Evolutionary conservation across 441 rosid genomes (phyloP).

Genomic region (Populus tomentosa): DNA sequence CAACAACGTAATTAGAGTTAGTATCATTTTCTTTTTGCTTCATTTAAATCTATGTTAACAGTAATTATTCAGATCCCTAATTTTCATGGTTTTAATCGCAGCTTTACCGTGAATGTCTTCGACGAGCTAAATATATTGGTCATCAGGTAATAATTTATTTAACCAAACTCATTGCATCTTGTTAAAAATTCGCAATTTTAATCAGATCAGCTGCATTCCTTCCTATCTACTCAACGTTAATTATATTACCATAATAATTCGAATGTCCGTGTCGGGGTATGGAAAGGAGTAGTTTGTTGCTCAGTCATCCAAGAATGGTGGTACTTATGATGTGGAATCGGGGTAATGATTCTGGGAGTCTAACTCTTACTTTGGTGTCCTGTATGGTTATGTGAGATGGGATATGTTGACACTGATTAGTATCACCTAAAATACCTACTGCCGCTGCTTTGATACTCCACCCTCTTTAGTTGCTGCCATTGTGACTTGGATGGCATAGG

Average conservation of each 20-base stretch:
- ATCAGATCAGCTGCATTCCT: not conserved
- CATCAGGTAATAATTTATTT: conserved; percentile 42
- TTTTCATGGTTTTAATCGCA: conserved; percentile 18
- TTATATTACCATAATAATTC: not conserved
- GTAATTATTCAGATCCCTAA: not conserved
- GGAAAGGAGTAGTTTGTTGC: no score
- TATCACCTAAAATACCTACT: not conserved
- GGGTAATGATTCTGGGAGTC: not conserved
- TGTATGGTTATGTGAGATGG: not conserved
- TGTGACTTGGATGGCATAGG: not conserved
- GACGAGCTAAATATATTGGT: conserved; percentile 86
- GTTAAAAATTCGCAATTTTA: not conserved
- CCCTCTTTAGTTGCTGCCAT: no score
- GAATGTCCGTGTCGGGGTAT: no score
- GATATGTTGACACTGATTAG: not conserved
- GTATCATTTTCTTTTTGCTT: conserved; percentile 16
- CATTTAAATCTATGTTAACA: not conserved
- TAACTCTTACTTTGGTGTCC: no score
- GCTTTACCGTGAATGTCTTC: conserved; percentile 96
- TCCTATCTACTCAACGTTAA: not conserved
- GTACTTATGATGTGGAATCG: not conserved
- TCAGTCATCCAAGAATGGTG: not conserved
- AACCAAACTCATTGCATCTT: not conserved
- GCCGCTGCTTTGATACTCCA: no score
- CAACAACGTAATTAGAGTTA: conserved; percentile 75